phyloP scores from a whole-genome alignment of 2,329 filamentous ascomycete genomes.

The Trichoderma lentiforme region DNA sequence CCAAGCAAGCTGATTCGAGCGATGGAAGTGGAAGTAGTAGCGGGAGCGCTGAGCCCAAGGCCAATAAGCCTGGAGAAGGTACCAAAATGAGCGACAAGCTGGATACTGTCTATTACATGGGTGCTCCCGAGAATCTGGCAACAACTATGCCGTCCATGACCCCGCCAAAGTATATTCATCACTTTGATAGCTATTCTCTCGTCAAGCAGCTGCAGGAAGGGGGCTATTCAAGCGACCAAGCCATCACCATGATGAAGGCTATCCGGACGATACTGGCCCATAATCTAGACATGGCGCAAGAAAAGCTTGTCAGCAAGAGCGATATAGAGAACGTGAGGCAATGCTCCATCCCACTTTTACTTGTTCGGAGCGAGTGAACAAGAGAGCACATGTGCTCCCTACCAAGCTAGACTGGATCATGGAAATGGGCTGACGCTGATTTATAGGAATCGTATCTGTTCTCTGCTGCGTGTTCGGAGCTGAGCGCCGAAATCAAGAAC shows the following conservation, averaged over 20 bases:
- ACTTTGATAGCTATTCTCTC: constrained; percentile 91
- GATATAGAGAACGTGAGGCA: constrained; percentile 74
- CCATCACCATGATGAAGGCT: constrained; percentile 88
- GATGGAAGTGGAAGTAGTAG: not conserved
- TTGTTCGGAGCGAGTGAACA: not conserved
- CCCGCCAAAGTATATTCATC: constrained; percentile 81
- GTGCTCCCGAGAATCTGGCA: constrained; percentile 38
- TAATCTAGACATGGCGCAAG: constrained; percentile 78
- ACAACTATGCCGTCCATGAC: constrained; percentile 63
- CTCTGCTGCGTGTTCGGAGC: constrained; percentile 86
- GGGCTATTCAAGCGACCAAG: constrained; percentile 71
- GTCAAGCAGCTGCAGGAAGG: constrained; percentile 75
- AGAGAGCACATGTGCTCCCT: not conserved
- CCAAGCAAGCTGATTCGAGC: not conserved
- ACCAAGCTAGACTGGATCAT: not conserved
- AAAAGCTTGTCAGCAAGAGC: constrained; percentile 80
- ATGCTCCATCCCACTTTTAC: not conserved
- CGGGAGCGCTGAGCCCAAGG: not conserved
- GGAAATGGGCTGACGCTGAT: not conserved
- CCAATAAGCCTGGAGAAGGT: not conserved
- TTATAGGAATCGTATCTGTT: constrained; percentile 81
- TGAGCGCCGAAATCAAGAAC: constrained; percentile 81
- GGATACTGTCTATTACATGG: constrained; percentile 50
- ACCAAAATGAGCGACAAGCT: constrained; percentile 31
- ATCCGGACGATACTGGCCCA: constrained; percentile 72